These are phyloP conservation scores for Paramecium sexaurelia DNA, from an alignment of 73 alveolate genomes.

Conservation along the genomic window DNA sequence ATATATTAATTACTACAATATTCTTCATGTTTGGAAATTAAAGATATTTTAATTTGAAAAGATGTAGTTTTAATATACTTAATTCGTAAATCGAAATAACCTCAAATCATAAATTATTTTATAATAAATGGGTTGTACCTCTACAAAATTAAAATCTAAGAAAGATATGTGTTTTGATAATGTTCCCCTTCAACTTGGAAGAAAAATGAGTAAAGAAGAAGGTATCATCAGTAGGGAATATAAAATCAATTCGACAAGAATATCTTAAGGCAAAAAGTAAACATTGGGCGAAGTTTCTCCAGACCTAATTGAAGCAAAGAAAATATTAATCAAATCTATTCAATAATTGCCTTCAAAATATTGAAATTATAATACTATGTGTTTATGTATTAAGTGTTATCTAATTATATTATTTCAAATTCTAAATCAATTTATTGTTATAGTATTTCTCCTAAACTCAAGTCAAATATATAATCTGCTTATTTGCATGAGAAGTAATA, in stretches of 20 bases:
- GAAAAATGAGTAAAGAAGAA: constrained; percentile 13
- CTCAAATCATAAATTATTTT: not conserved
- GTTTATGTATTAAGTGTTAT: not conserved
- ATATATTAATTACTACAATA: not conserved
- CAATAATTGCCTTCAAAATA: not conserved
- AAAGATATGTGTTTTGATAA: not conserved
- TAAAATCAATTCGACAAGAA: not conserved
- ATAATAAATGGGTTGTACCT: constrained; percentile 13
- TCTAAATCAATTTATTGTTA: not conserved
- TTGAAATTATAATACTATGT: not conserved
- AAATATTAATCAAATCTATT: not conserved
- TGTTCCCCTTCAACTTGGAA: not conserved
- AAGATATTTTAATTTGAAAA: not conserved
- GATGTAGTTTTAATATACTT: not conserved
- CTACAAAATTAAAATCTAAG: not conserved
- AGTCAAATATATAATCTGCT: not conserved
- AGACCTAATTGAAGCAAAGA: not conserved
- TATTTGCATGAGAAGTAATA: not conserved
- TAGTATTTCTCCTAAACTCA: too few species aligned
- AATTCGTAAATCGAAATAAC: not conserved
- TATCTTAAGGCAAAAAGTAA: not conserved
- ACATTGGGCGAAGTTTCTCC: not conserved
- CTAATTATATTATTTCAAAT: not conserved
- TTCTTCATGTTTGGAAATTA: not conserved
- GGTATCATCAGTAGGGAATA: not conserved